Evolutionary conservation across 257 asterid genomes (phyloP).

Genomic region (Solanum corneliomulleri): DNA sequence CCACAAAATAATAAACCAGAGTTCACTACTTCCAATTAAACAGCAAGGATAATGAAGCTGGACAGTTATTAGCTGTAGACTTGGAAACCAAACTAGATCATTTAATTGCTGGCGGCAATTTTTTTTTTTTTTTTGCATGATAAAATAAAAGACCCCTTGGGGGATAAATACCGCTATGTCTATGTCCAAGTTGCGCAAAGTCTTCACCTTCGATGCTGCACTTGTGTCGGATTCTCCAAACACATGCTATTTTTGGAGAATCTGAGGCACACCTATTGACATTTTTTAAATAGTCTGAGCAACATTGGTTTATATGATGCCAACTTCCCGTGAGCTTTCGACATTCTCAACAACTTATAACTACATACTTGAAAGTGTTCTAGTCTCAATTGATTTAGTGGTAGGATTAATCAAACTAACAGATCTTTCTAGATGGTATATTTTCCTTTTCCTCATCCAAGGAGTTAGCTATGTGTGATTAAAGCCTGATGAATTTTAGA

Average conservation of each 20-base stretch:
- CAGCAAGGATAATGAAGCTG: neutral
- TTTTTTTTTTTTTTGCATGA: neutral
- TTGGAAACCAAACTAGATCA: neutral
- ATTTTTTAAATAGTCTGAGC: neutral
- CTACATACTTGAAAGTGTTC: neutral
- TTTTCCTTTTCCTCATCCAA: neutral
- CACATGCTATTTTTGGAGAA: neutral
- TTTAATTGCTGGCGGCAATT: neutral
- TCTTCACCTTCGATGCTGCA: neutral
- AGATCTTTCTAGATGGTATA: neutral
- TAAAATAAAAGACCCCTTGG: neutral
- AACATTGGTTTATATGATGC: neutral
- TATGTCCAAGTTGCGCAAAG: neutral
- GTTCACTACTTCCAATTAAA: neutral
- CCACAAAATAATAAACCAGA: neutral
- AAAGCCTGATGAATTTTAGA: neutral
- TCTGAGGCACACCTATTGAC: neutral
- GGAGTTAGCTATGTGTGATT: neutral
- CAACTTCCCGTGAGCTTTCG: neutral
- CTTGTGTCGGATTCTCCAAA: neutral
- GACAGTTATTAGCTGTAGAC: neutral
- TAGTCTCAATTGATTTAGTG: neutral
- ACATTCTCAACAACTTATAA: neutral
- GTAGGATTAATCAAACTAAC: neutral
- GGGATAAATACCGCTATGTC: neutral